Evolutionary conservation across 345 rosid genomes (phyloP).

Genomic region (Geranium rotundifolium): DNA sequence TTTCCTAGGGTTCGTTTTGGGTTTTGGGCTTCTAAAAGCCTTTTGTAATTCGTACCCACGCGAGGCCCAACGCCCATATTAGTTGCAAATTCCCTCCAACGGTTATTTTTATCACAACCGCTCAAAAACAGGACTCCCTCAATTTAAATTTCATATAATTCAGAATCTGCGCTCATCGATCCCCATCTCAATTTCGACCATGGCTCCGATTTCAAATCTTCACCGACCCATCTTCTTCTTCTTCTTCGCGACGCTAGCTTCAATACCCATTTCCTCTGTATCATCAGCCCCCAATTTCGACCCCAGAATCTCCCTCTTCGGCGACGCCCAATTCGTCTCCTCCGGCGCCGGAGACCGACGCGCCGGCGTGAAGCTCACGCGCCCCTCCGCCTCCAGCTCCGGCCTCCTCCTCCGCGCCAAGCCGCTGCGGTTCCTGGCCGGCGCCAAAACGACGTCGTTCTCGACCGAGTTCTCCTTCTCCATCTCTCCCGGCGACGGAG

Average conservation of each 20-base stretch:
- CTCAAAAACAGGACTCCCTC: too few relatives aligned
- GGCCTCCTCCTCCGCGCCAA: slow-evolving; percentile 21
- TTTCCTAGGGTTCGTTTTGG: too few relatives aligned
- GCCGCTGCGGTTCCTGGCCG: slow-evolving; percentile 25
- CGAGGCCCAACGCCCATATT: too few relatives aligned
- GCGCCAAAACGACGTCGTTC: slow-evolving; percentile 17
- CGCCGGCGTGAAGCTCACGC: slow-evolving; percentile 20
- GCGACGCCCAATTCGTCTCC: slow-evolving; percentile 24
- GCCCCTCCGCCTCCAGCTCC: slow-evolving; percentile 19
- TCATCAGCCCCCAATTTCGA: slow-evolving; percentile 18
- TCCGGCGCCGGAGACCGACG: slow-evolving; percentile 3
- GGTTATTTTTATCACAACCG: too few relatives aligned
- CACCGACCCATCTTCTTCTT: background rate
- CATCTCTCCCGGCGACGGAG: slow-evolving; percentile 22
- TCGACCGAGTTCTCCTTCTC: slow-evolving; percentile 32
- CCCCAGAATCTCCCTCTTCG: slow-evolving; percentile 19
- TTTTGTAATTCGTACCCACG: too few relatives aligned
- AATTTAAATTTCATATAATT: too few relatives aligned
- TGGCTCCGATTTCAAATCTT: too few relatives aligned
- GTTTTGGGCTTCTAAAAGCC: too few relatives aligned
- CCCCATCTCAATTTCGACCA: too few relatives aligned
- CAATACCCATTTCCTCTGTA: slow-evolving; percentile 11
- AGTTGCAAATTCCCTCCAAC: too few relatives aligned
- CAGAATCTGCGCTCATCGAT: too few relatives aligned
- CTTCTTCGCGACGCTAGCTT: slow-evolving; percentile 10